phyloP scores from a whole-genome alignment of 2,329 filamentous ascomycete species.

The Aspergillus aculeatinus region DNA sequence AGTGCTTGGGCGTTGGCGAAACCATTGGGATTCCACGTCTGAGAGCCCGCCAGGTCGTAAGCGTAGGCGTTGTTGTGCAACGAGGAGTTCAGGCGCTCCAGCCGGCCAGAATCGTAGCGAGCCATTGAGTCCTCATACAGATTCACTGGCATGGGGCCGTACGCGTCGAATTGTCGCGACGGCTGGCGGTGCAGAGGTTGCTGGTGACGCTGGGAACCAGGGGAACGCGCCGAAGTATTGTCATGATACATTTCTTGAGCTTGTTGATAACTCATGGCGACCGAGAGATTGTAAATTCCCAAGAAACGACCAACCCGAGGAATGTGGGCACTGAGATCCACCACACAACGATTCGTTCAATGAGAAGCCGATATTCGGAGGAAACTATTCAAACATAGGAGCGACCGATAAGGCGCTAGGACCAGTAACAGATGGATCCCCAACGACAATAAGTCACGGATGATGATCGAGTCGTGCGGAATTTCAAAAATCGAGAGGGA shows the following conservation, averaged over 20 bases:
- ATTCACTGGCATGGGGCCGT: conserved; percentile 64
- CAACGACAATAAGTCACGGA: conserved; percentile 7
- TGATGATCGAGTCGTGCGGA: conserved; percentile 14
- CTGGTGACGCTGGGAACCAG: conserved; percentile 67
- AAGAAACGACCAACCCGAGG: conserved; percentile 24
- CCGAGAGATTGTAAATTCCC: conserved; percentile 25
- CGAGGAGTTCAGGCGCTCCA: conserved; percentile 60
- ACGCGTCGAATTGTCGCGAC: conserved; percentile 76
- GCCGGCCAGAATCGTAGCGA: conserved; percentile 54
- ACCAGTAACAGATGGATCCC: conserved; percentile 1
- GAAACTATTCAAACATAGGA: conserved; percentile 36
- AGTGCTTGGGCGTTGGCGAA: conserved; percentile 67
- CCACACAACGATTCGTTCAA: conserved; percentile 29
- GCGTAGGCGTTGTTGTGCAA: conserved; percentile 60
- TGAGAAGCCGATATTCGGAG: conserved; percentile 20
- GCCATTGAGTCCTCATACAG: conserved; percentile 70
- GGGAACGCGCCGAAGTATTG: conserved; percentile 68
- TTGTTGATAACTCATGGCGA: conserved; percentile 42
- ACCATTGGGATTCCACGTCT: conserved; percentile 76
- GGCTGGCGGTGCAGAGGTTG: conserved; percentile 67
- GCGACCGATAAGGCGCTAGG: conserved; percentile 20
- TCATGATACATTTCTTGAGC: conserved; percentile 63
- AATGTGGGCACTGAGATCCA: conserved; percentile 34
- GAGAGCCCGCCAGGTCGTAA: conserved; percentile 68
- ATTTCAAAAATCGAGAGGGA: conserved; percentile 10